Base-by-base conservation (phyloP, 2,329 filamentous ascomycete species). In the Pezicula radicicola region DNA sequence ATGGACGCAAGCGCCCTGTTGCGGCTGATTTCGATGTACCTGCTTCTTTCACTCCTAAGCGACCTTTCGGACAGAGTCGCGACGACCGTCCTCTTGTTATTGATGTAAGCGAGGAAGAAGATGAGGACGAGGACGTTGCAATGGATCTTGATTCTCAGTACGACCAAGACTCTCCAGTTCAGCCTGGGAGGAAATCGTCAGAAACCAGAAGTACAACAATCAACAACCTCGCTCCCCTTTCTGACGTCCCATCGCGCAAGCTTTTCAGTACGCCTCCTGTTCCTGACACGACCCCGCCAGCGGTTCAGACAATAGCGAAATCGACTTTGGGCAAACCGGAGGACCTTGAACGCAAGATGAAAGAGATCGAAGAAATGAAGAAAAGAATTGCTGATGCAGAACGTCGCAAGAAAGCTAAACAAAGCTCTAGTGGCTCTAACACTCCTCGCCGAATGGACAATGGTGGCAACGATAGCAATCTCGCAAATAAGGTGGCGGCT, bases 61-160 rank as follows among this genome's bases (percentile, higher is more conserved):
- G 85, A 46, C 79, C 83, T 4, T 85, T 86, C 60, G 81, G 80
- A 12, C 81, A 85, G 42, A 75, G 74, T 44, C 75, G 76, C 21
- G 73, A 79, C 48, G 77, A 85, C 21, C 77, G 84, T 46, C 79
- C 79, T 3, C 80, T 96, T 48, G 81, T 96, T 37, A 96, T 96
- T 59, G 83, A 95, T 58, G 86, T 95, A 37, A 96, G 90, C 64
- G 92, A 96, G 27, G 83, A 86, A 57, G 84, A 87, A 52, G 74
- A 66, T 27, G 77, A 80, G 36, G 79, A 83, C 46, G 81, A 83
- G 51, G 81, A 85, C 57, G 77, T 84, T 44, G 84, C 84, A 51
- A 88, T 87, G 83, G 85, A 88, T 33, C 75, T 87, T 21, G 71
- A 73, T 33, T 70, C 72, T 49, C 82, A 82, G 25, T 58, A 82